Percentiles rank a stretch among this genome's conserved stretches.
These are phyloP conservation scores for Inga oerstediana DNA, from an alignment of 306 rosid species.

Conservation along the genomic window DNA sequence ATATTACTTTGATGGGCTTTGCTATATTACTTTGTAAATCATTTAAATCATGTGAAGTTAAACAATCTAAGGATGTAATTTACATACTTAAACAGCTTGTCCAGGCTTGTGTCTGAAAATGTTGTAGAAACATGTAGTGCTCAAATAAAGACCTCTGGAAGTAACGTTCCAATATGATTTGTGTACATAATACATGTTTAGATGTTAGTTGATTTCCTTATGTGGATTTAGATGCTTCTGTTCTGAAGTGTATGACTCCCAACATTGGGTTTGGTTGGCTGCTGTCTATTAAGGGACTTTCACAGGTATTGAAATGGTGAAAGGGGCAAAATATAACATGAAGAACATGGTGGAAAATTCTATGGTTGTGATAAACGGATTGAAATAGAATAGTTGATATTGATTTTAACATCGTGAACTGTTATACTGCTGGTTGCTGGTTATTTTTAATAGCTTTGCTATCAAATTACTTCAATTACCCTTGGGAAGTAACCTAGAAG, in stretches of 20 bases:
- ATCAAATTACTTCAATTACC: not conserved
- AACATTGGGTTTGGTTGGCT: not conserved
- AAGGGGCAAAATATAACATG: slow-evolving; percentile 6
- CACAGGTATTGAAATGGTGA: not conserved
- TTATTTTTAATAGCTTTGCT: not conserved
- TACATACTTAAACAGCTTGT: not conserved
- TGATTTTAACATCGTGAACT: not conserved
- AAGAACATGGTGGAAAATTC: not conserved
- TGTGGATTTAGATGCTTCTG: not conserved
- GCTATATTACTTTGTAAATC: not conserved
- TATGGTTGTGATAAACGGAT: not conserved
- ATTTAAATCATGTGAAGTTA: not conserved
- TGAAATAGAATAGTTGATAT: not conserved
- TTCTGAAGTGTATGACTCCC: slow-evolving; percentile 2
- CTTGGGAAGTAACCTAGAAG: not conserved
- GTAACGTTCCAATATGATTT: not conserved
- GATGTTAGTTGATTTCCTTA: not conserved
- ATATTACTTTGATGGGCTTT: not conserved
- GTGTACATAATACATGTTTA: not conserved
- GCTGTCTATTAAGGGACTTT: not conserved
- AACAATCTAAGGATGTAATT: not conserved
- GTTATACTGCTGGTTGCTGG: not conserved
- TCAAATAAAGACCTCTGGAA: not conserved
- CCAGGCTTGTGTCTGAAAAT: not conserved
- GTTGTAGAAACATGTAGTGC: not conserved